Evolutionary conservation across 495 filamentous ascomycete genomes (phyloP).

Genomic region (Daldinia grandis): DNA sequence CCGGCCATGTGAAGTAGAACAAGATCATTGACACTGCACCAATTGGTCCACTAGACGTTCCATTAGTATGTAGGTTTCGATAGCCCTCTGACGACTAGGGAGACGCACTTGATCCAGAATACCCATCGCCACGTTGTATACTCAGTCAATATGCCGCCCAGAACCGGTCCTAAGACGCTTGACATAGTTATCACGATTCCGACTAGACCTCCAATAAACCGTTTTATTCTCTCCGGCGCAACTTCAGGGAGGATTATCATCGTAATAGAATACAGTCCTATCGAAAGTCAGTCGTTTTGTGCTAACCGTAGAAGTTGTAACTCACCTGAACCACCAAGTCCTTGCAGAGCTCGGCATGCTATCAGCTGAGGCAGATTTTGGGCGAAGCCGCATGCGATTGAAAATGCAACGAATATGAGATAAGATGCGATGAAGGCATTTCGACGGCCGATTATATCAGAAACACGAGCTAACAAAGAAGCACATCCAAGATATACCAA

Average conservation of each 20-base stretch:
- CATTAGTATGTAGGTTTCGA: constrained; percentile 3
- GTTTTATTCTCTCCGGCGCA: constrained; percentile 48
- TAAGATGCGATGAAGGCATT: constrained; percentile 57
- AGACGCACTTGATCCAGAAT: constrained; percentile 59
- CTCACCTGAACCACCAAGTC: constrained; percentile 56
- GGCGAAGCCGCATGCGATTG: constrained; percentile 61
- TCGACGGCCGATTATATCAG: constrained; percentile 62
- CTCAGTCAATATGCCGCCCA: constrained; percentile 52
- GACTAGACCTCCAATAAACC: constrained; percentile 49
- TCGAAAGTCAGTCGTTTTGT: constrained; percentile 7
- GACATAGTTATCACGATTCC: constrained; percentile 49
- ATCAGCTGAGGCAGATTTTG: constrained; percentile 57
- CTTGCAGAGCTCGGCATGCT: constrained; percentile 54
- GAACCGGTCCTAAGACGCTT: constrained; percentile 56
- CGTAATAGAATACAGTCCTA: constrained; percentile 58
- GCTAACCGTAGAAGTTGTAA: constrained; percentile 1
- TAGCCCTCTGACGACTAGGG: constrained; percentile 18
- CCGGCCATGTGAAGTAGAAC: constrained; percentile 58
- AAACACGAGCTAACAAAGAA: constrained; percentile 60
- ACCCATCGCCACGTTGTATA: constrained; percentile 57
- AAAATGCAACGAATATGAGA: constrained; percentile 63
- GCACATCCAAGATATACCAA: constrained; percentile 56
- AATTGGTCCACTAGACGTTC: constrained; percentile 51
- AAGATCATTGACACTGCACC: constrained; percentile 58
- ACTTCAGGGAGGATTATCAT: constrained; percentile 63